These are phyloP conservation scores for Hymenoscyphus repandus DNA, from an alignment of 2,329 filamentous ascomycete species.

Conservation along the genomic window DNA sequence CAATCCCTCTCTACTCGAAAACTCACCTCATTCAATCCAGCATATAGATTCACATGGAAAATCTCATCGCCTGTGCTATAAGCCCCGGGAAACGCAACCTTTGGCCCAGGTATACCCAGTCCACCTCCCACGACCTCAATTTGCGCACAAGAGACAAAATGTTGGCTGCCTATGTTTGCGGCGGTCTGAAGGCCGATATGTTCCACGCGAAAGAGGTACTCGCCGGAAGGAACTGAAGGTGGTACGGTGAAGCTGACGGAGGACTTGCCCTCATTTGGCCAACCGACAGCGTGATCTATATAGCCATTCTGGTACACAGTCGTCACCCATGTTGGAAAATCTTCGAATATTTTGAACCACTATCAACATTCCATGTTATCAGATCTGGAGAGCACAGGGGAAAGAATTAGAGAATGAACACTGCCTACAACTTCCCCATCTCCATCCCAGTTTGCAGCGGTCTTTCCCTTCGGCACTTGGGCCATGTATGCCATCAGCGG, in stretches of 20 bases:
- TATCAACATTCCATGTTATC: not conserved
- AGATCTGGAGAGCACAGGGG: too few species aligned
- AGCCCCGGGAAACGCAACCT: too few species aligned
- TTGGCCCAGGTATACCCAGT: too few species aligned
- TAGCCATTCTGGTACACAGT: not conserved
- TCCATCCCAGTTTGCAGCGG: not conserved
- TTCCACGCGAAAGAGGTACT: conserved; percentile 1
- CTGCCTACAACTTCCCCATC: not conserved
- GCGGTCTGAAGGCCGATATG: not conserved
- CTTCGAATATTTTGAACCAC: conserved; percentile 4
- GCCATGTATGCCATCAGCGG: not conserved
- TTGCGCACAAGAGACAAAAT: not conserved
- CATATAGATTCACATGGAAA: too few species aligned
- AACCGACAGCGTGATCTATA: not conserved
- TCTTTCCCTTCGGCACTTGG: not conserved
- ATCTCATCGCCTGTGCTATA: too few species aligned
- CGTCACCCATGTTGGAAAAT: not conserved
- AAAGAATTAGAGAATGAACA: not conserved
- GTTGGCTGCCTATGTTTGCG: not conserved
- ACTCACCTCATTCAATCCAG: too few species aligned
- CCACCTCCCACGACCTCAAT: not conserved
- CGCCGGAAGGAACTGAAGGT: not conserved
- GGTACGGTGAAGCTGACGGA: not conserved
- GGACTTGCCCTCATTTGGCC: not conserved
- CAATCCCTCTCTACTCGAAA: too few species aligned